Evolutionary conservation across 1,284 basidiomycete species (phyloP).

Genomic region (Afroboletus lepidellus): DNA sequence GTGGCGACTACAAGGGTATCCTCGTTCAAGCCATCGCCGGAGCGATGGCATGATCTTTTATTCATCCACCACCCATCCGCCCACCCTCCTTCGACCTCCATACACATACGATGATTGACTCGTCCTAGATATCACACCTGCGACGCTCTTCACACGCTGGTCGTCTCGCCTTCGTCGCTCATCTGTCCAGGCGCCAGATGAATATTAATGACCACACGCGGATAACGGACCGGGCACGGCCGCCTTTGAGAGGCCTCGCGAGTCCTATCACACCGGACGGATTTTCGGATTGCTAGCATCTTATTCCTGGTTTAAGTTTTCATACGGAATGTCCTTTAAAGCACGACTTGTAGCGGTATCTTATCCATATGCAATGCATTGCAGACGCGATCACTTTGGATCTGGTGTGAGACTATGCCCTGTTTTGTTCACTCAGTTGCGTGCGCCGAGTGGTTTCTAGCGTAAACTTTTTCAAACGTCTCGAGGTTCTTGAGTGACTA

Average conservation of each 20-base stretch:
- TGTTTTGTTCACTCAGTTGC: no score
- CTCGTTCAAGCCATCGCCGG: conserved; percentile 53
- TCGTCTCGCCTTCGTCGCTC: conserved; percentile 1
- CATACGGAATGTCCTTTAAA: background rate
- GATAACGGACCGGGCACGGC: background rate
- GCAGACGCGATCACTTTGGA: background rate
- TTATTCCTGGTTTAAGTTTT: background rate
- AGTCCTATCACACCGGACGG: background rate
- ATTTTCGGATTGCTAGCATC: background rate
- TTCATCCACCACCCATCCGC: no score
- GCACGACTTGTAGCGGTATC: conserved; percentile 10
- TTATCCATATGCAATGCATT: background rate
- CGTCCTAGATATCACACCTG: conserved; percentile 9
- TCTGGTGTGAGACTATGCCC: no score
- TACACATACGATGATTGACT: conserved; percentile 27
- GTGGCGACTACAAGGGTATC: conserved; percentile 56
- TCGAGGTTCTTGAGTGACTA: no score
- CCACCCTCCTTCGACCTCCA: conserved; percentile 9
- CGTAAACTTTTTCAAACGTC: no score
- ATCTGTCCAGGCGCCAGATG: conserved; percentile 6
- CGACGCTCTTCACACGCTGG: background rate
- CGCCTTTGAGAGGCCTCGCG: conserved; percentile 12
- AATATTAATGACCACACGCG: no score
- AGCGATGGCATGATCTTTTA: conserved; percentile 27
- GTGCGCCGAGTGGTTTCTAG: no score